Evolutionary conservation across 2,329 filamentous ascomycete species (phyloP).

Genomic region (Trichoderma cornu-damae): DNA sequence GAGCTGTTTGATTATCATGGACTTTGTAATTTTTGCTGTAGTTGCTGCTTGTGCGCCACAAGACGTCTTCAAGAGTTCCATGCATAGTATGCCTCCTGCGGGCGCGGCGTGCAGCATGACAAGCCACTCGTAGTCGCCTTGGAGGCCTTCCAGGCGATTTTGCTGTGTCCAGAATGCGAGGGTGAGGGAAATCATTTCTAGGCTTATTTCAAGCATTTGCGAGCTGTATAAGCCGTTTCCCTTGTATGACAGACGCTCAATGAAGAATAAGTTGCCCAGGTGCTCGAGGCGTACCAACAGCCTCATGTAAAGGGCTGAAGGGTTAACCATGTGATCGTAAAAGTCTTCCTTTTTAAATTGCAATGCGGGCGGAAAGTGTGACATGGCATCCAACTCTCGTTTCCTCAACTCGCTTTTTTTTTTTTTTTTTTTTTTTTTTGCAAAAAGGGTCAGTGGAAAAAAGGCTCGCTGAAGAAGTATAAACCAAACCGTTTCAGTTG

Average conservation of each 20-base stretch:
- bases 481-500: neutral
- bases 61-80: slow-evolving; percentile 39
- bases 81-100: slow-evolving; percentile 43
- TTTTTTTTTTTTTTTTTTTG: no score
- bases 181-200: slow-evolving; percentile 42
- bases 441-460: no score
- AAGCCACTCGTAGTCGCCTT: slow-evolving; percentile 44
- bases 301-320: slow-evolving; percentile 36
- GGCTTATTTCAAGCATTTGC: slow-evolving; percentile 38
- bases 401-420: neutral
- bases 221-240: slow-evolving; percentile 32
- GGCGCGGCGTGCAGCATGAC: slow-evolving; percentile 46
- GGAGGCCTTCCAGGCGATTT: slow-evolving; percentile 37
- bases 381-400: slow-evolving; percentile 2
- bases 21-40: slow-evolving; percentile 31
- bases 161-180: slow-evolving; percentile 44
- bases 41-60: neutral
- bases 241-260: slow-evolving; percentile 52
- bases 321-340: slow-evolving; percentile 40
- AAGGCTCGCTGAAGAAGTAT: no score
- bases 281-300: slow-evolving; percentile 45
- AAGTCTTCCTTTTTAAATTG: slow-evolving; percentile 36
- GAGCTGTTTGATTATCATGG: slow-evolving; percentile 47
- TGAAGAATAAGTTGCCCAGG: slow-evolving; percentile 52
- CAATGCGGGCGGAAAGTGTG: slow-evolving; percentile 7